Conservation (phyloP, 2,329 filamentous ascomycete species). For the Aspergillus jensenii region DNA sequence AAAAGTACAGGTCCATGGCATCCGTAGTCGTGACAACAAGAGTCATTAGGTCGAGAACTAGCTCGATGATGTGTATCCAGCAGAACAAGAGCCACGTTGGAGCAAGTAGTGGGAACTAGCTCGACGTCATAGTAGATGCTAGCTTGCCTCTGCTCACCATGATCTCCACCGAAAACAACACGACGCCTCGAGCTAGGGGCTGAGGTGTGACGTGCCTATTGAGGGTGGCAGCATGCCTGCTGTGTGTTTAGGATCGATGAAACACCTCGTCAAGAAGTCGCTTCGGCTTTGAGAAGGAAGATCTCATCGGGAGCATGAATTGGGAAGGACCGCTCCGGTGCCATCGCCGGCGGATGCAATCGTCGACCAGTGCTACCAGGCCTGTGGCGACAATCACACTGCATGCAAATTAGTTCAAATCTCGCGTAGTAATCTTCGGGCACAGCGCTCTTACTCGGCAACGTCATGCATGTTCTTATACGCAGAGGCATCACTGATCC, state of each 20-base stretch:
- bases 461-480: slow-evolving; percentile 73
- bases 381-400: slow-evolving; percentile 91
- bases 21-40: background rate
- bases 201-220: background rate
- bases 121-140: slow-evolving; percentile 5
- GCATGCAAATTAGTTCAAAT: slow-evolving; percentile 13
- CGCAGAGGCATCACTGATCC: slow-evolving; percentile 75
- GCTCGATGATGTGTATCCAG: background rate
- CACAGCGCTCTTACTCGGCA: slow-evolving; percentile 69
- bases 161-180: background rate
- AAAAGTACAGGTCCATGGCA: background rate
- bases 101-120: background rate
- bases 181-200: background rate
- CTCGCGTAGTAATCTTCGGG: slow-evolving; percentile 3
- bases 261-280: slow-evolving; percentile 65
- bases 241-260: slow-evolving; percentile 44
- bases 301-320: slow-evolving; percentile 53
- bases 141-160: background rate
- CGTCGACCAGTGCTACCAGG: slow-evolving; percentile 82
- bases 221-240: background rate
- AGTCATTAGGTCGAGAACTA: slow-evolving; percentile 2
- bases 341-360: slow-evolving; percentile 82
- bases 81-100: slow-evolving; percentile 1
- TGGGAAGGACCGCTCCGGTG: slow-evolving; percentile 55
- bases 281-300: slow-evolving; percentile 57